Evolutionary conservation across 345 rosid genomes (phyloP), one percentile per base, ranked within the genome.

Genomic region (Viola odorata): DNA sequence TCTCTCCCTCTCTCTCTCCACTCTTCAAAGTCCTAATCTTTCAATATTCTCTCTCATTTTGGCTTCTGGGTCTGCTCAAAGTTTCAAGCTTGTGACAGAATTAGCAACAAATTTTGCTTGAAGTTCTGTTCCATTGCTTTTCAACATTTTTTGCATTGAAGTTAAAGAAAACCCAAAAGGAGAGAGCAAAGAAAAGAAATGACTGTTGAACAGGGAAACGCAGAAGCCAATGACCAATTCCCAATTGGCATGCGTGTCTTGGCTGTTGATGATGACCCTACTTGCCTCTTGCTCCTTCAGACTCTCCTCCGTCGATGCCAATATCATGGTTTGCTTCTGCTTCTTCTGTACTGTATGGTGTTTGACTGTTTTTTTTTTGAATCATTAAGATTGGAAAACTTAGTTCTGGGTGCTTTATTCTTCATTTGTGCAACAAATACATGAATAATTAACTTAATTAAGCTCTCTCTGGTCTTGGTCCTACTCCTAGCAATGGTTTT

Each of bases 221-320:
- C 61, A 38, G 86, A 70, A 50, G 58, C 57, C 3, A 41, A 13
- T n/a, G 86, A 85, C 63, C 82, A 72, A 81, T 88, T 88, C 69
- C 96, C 96, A 0, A 41, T 76, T 15, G 96, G 92, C 41, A 76
- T 89, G 85, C 77, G 96, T 63, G 91, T 89, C 67, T 77, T 89
- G 74, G 96, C 90, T 10, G 91, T 86, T 49, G 96, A 89, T 53
- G 92, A 89, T 45, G 90, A 86, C 72, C 87, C 82, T 3, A 82
- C 88, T 56, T 86, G 90, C 63, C 90, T 89, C 42, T 63, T 71
- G 8, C 53, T 86, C 65, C 73, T 89, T 12, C 74, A 81, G 71
- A 65, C 81, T 53, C 58, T 89, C 62, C 96, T 89, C 69, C 85
- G 77, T 52, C 75, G 66, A 37, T 89, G 88, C 77, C 84, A 86